phyloP scores from a whole-genome alignment of 2,329 filamentous ascomycete species.

The Botrytis pseudocinerea region DNA sequence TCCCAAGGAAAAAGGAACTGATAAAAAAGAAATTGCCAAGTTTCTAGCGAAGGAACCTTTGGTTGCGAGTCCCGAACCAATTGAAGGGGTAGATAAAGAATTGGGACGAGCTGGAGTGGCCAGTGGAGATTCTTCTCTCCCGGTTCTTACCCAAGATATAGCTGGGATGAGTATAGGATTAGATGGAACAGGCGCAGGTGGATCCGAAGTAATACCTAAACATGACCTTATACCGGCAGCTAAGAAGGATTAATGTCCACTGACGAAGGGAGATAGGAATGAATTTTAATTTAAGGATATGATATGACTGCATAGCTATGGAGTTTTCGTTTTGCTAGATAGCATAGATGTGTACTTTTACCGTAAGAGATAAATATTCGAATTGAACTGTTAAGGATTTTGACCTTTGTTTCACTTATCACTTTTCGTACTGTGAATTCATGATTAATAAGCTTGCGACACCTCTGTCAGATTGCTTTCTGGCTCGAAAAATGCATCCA shows the following conservation, averaged over 20 bases:
- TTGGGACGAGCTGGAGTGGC: neutral
- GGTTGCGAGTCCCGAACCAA: neutral
- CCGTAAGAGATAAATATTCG: neutral
- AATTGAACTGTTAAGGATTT: neutral
- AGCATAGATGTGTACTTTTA: neutral
- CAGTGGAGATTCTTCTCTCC: neutral
- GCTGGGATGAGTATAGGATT: neutral
- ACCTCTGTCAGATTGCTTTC: neutral
- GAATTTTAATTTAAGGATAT: neutral
- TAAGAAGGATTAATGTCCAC: neutral
- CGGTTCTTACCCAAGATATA: neutral
- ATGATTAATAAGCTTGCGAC: neutral
- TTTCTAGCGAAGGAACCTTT: neutral
- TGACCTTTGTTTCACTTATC: neutral
- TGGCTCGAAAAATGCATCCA: neutral
- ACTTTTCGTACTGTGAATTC: neutral
- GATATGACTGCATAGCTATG: conserved; percentile 10
- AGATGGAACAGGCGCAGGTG: neutral
- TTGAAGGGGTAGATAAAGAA: neutral
- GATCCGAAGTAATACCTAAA: conserved; percentile 1
- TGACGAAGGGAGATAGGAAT: neutral
- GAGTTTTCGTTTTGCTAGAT: neutral
- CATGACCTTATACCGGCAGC: neutral
- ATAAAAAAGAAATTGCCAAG: conserved; percentile 1
- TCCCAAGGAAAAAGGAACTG: neutral